Base-by-base conservation (phyloP, 2,329 filamentous ascomycete species). In the Leptoxyphium fumago region DNA sequence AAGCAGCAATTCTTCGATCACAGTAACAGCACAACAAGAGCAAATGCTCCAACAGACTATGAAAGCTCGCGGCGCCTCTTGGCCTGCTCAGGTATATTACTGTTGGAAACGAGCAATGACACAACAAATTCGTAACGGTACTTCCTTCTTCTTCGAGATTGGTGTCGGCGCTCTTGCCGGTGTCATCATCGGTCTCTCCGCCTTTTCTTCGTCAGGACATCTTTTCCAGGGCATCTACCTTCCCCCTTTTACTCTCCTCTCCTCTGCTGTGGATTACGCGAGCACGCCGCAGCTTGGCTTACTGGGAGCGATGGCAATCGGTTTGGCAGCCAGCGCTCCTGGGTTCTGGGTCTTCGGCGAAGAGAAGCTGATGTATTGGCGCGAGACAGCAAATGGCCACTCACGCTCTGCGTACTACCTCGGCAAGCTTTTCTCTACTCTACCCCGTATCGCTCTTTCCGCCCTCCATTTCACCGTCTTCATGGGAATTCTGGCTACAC, bases 291-390 rank as follows among this genome's bases (percentile, higher is more conserved):
- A 76, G 52, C 61, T 77, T 13, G 68, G 71, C 1, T 64, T 77
- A 2, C 63, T 78, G 2, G 65, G 66, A 1, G 67, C 63, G 43
- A 72, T 78, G 47, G 69, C 72, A 13, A 72, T 77, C 38, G 74
- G 74, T 2, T 66, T 78, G 2, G 70, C 73, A 2, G 67, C 71
- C 0, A 68, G 64, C 5, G 68, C 73, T 0, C 73, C 74, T 0
- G 74, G 72, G 0, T 74, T 77, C 48, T 69, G 68, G 50, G 64
- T 72, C 13, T 77, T 77, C 53, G 74, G 72, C 10, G 71, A 74
- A 49, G 72, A 75, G 51, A 70, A 71, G 54, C 56, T 73, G 5
- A 62, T 77, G 32, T 73, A 73, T 50, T 68, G 66, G 39, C 67
- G 74, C 8, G 75, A 78, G 56, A 65, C 72, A 2, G 70, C 72